Percentiles rank a stretch among this genome's conserved stretches.
Conservation (phyloP, 2,329 filamentous ascomycete genomes). For the Diplocarpon mali region DNA sequence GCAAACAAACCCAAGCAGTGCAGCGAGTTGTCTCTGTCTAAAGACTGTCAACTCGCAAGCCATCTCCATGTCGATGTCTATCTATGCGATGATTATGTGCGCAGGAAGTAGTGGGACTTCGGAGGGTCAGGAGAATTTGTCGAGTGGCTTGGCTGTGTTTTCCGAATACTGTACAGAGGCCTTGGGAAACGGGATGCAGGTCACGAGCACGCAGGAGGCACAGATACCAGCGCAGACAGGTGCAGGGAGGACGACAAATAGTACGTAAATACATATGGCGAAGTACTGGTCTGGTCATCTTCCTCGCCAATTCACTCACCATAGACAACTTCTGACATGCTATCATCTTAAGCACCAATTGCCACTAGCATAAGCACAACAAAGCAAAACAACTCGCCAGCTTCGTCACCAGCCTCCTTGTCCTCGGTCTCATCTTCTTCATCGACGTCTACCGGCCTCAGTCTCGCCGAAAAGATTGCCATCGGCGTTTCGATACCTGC, state of each 20-base stretch:
- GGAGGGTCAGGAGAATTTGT: neutral
- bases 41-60: neutral
- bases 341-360: no score
- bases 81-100: neutral
- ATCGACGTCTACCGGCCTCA: neutral
- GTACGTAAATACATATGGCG: neutral
- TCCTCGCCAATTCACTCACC: no score
- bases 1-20: conserved; percentile 1
- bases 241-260: neutral
- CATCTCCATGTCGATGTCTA: conserved; percentile 1
- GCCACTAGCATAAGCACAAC: neutral
- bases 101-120: neutral
- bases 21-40: neutral
- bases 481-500: conserved; percentile 1
- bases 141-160: conserved; percentile 1
- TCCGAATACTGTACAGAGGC: conserved; percentile 2
- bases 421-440: neutral
- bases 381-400: neutral
- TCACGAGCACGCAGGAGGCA: neutral
- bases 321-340: no score
- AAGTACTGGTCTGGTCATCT: no score
- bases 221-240: neutral
- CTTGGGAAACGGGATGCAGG: neutral
- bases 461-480: conserved; percentile 1
- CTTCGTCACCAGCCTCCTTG: neutral